These are phyloP conservation scores for Pseudogymnoascus sp. DNA, from an alignment of 2,329 filamentous ascomycete genomes.

Conservation along the genomic window DNA sequence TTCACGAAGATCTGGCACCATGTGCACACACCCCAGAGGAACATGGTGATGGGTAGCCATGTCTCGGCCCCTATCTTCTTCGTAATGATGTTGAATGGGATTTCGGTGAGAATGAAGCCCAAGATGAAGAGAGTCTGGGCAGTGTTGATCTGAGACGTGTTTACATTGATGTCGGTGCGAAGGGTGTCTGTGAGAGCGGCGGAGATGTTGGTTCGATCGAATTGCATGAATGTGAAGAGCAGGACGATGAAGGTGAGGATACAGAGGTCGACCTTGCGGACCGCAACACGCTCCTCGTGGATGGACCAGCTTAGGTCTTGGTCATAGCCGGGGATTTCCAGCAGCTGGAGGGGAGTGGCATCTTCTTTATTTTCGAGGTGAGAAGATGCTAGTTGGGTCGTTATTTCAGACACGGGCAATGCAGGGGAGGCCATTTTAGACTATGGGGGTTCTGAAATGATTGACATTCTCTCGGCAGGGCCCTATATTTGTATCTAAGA, in stretches of 20 bases:
- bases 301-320: neutral
- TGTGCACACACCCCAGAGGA: conserved; percentile 12
- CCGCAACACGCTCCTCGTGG: neutral
- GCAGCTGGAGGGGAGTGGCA: neutral
- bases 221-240: conserved; percentile 25
- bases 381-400: conserved; percentile 22
- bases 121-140: conserved; percentile 28
- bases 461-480: neutral
- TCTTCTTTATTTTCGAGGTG: neutral
- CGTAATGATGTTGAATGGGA: conserved; percentile 29
- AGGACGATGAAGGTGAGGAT: conserved; percentile 13
- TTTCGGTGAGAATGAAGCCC: conserved; percentile 28
- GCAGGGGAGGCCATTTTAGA: conserved; percentile 23
- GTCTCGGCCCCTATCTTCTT: conserved; percentile 26
- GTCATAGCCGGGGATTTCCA: conserved; percentile 11
- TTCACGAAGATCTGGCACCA: conserved; percentile 12
- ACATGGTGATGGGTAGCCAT: conserved; percentile 29
- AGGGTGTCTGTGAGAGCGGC: conserved; percentile 26
- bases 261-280: conserved; percentile 11
- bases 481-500: conserved; percentile 5
- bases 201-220: conserved; percentile 26
- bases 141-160: conserved; percentile 27
- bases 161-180: conserved; percentile 24
- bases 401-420: conserved; percentile 32
- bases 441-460: neutral